Evolutionary conservation across 148 eudicot species (phyloP).

Genomic region (Rhododendron henanense): DNA sequence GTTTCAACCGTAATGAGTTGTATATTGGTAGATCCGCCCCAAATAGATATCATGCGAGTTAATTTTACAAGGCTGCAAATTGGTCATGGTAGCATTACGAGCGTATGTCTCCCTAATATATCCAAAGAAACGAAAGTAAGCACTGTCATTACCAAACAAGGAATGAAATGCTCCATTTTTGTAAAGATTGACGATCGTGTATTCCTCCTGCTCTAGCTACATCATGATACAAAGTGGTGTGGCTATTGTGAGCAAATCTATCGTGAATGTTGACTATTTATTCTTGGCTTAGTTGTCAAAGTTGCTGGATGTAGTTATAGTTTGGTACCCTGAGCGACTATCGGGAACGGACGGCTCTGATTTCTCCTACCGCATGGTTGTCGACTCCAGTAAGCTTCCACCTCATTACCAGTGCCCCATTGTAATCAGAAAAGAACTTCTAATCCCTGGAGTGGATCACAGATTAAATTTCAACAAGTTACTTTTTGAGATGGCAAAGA

Average conservation of each 20-base stretch:
- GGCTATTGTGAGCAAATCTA: background rate
- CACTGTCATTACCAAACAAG: background rate
- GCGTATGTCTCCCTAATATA: background rate
- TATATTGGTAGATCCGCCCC: too few species aligned
- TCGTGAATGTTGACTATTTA: background rate
- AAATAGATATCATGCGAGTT: too few species aligned
- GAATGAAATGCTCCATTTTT: background rate
- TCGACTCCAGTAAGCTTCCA: conserved; percentile 53
- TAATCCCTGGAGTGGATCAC: too few species aligned
- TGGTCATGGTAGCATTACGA: too few species aligned
- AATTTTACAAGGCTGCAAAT: too few species aligned
- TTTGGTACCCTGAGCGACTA: background rate
- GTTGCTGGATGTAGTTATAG: background rate
- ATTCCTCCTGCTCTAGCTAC: background rate
- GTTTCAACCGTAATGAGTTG: too few species aligned
- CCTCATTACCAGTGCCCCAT: too few species aligned
- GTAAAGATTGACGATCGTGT: background rate
- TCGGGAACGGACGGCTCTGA: conserved; percentile 91
- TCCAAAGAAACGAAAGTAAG: background rate
- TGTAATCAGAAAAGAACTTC: too few species aligned
- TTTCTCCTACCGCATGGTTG: conserved; percentile 89
- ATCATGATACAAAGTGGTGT: background rate
- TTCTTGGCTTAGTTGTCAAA: background rate
- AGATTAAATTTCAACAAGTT: too few species aligned
- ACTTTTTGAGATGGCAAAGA: too few species aligned